phyloP scores from a whole-genome alignment of 352 stramenopile genomes.

The Thraustochytrium sp. region DNA sequence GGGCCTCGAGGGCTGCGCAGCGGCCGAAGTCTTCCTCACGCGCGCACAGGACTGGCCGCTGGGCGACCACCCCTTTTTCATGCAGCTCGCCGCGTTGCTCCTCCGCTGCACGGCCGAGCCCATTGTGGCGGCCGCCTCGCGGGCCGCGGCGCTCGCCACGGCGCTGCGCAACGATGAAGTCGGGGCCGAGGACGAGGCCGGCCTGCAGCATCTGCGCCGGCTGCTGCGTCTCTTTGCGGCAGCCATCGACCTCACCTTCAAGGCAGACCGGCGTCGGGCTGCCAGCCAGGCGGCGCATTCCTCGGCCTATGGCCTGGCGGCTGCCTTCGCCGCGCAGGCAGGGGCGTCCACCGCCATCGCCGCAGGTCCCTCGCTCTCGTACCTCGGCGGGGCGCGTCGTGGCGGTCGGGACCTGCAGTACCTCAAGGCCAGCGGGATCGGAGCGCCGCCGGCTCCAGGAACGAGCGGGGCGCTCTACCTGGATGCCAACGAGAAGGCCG shows the following conservation, averaged over 20 bases:
- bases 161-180: not conserved
- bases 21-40: not conserved
- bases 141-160: not conserved
- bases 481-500: not conserved
- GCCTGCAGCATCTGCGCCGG: not conserved
- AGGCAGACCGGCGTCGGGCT: not conserved
- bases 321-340: not conserved
- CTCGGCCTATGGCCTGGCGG: not conserved
- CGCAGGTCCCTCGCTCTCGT: no score
- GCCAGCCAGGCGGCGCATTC: not conserved
- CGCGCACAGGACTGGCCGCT: not conserved
- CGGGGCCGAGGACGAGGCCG: not conserved
- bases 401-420: no score
- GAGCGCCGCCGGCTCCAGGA: not conserved
- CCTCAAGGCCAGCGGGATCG: not conserved
- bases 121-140: not conserved
- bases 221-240: not conserved
- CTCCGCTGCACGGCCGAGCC: not conserved
- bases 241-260: not conserved
- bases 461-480: not conserved
- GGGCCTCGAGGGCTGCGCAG: not conserved
- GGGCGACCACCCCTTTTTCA: constrained; percentile 1
- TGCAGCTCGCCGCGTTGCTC: not conserved
- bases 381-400: not conserved
- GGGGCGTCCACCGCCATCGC: not conserved